These are phyloP conservation scores for Scedosporium aurantiacum DNA, from an alignment of 2,329 filamentous ascomycete species.

Conservation along the genomic window DNA sequence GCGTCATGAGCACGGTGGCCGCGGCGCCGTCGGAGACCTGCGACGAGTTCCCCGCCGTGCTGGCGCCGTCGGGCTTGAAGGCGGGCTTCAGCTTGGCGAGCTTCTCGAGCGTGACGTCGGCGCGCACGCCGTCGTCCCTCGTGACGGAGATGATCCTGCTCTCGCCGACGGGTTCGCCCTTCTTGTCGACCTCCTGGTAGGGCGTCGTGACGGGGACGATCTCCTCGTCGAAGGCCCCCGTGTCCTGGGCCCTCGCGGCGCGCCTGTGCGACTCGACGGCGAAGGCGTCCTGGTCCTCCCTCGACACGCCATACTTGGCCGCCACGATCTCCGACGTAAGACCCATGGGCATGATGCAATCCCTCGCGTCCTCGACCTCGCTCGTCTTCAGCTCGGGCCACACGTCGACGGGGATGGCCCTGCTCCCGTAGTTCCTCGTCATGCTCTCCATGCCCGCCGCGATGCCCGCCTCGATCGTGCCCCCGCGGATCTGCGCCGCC, in stretches of 20 bases:
- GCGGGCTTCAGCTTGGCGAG: slow-evolving; percentile 75
- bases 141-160: slow-evolving; percentile 55
- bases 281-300: slow-evolving; percentile 74
- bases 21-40: slow-evolving; percentile 86
- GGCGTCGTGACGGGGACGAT: slow-evolving; percentile 70
- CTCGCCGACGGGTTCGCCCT: slow-evolving; percentile 41
- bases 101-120: slow-evolving; percentile 55
- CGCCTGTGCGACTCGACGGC: slow-evolving; percentile 64
- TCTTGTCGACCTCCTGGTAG: slow-evolving; percentile 54
- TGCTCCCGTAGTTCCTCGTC: slow-evolving; percentile 77
- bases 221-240: slow-evolving; percentile 64
- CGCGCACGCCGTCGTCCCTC: slow-evolving; percentile 74
- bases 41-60: slow-evolving; percentile 76
- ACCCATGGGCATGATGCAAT: slow-evolving; percentile 94
- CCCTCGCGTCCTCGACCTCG: slow-evolving; percentile 55
- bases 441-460: slow-evolving; percentile 94
- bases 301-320: slow-evolving; percentile 57
- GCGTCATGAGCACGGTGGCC: slow-evolving; percentile 71
- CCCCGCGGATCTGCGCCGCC: slow-evolving; percentile 64
- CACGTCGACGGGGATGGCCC: slow-evolving; percentile 72
- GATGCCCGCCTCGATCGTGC: slow-evolving; percentile 62
- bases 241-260: slow-evolving; percentile 57
- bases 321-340: slow-evolving; percentile 85
- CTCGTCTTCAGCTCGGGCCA: slow-evolving; percentile 64
- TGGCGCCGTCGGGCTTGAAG: slow-evolving; percentile 62